Base-by-base conservation (phyloP, 257 asterid species). In the Perilla frutescens region DNA sequence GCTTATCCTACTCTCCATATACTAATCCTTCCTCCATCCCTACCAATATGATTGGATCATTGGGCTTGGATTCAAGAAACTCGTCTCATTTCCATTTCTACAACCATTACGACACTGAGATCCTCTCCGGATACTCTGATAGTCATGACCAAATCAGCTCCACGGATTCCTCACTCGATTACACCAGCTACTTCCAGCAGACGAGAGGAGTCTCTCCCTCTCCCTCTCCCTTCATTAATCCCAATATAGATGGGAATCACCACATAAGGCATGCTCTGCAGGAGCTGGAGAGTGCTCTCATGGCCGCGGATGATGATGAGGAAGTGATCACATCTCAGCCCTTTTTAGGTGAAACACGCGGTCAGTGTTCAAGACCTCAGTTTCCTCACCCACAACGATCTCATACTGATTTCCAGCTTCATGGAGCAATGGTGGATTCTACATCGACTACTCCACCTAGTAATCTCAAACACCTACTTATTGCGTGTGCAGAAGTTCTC, bases 401-500 rank as follows among this genome's bases (percentile, higher is more conserved):
- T 34, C 37, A 34, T 34, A 60, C 62, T 54, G 82, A 69, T 44
- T 76, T 20, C 70, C 57, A 6, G 36, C 32, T 53, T 71, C 80
- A 39, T 57, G 2, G 66, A 77, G 78, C 71, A 26, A 70, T 13
- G 36, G 78, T 68, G 58, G 83, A 78, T 31, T 39, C 56, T 10
- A 68, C 68, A 34, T 79, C 71, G 15, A 79, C 71, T 29, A 12
- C 62, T 70, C 92, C 93, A 47, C 81, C 91, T 34, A 66, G 64
- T 62, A 81, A 80, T 76, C 89, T 91, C 77, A 93, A 87, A 50
- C 84, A 84, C 77, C 82, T 93, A 47, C 82, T 93, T 47, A 69
- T 87, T 5, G 88, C 71, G 37, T 91, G 98, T 71, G 98, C 97
- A 4, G 45, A 76, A 64, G 90, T 96, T 31, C 91, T 93, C 13